These are phyloP conservation scores for Hyaloscypha finlandica DNA, from an alignment of 495 filamentous ascomycete species.

Conservation along the genomic window DNA sequence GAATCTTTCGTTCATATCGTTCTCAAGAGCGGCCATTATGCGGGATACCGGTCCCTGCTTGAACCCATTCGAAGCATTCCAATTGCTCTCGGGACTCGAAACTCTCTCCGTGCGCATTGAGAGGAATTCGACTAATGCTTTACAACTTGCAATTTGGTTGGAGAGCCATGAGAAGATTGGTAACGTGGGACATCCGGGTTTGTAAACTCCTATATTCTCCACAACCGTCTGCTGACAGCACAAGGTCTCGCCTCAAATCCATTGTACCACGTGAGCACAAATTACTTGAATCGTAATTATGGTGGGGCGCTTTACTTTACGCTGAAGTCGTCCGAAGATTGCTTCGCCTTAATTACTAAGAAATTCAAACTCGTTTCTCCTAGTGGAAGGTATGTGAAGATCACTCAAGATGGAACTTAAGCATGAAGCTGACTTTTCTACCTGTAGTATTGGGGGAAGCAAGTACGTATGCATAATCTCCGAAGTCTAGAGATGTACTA, in stretches of 20 bases:
- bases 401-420: neutral
- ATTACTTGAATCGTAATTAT: neutral
- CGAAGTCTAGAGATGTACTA: neutral
- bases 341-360: neutral
- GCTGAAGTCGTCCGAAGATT: neutral
- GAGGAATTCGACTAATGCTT: constrained; percentile 81
- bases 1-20: neutral
- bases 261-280: neutral
- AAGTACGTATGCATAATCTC: neutral
- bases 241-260: neutral
- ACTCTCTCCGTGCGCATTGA: constrained; percentile 84
- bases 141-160: constrained; percentile 79
- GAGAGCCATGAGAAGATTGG: constrained; percentile 54
- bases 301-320: neutral
- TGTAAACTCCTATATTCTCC: neutral
- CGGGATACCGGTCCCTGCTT: constrained; percentile 80
- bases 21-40: constrained; percentile 66
- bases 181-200: neutral
- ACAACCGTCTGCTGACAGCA: neutral
- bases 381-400: neutral
- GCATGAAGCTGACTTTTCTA: neutral
- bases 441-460: neutral
- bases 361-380: constrained; percentile 4
- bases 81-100: constrained; percentile 85
- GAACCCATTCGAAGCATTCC: constrained; percentile 92